Conservation (phyloP, 1,284 basidiomycete species). For the Ustilago bromivora region DNA sequence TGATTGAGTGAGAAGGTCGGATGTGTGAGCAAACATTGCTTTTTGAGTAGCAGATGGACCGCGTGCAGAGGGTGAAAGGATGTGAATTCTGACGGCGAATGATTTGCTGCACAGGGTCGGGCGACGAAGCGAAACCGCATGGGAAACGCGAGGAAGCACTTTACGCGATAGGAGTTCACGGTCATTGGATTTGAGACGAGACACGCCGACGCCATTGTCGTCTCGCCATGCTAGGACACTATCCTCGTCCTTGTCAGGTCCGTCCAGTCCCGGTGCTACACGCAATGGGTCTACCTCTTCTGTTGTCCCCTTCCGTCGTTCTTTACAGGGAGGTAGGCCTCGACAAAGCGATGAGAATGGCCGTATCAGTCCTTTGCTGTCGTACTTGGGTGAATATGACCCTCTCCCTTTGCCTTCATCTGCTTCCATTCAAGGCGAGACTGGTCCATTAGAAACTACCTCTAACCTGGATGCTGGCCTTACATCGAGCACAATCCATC, state of each 20-base stretch:
- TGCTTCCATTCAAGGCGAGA: conserved; percentile 23
- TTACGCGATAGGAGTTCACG: background rate
- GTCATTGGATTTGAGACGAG: conserved; percentile 4
- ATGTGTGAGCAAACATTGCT: too few species aligned
- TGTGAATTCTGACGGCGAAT: too few species aligned
- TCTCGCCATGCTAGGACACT: conserved; percentile 37
- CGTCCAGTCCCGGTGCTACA: conserved; percentile 29
- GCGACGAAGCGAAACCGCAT: too few species aligned
- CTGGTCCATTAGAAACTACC: conserved; percentile 16
- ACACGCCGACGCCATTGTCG: conserved; percentile 13
- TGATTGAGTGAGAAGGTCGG: too few species aligned
- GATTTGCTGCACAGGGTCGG: too few species aligned
- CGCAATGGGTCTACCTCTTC: conserved; percentile 46
- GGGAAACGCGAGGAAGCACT: too few species aligned
- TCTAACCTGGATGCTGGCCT: conserved; percentile 14
- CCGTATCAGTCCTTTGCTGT: conserved; percentile 36
- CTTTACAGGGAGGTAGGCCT: conserved; percentile 26
- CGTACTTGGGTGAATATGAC: conserved; percentile 42
- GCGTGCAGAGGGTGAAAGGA: too few species aligned
- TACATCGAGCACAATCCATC: conserved; percentile 32
- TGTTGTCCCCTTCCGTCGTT: conserved; percentile 35
- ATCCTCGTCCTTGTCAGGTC: conserved; percentile 31
- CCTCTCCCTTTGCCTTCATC: conserved; percentile 23
- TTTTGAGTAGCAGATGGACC: too few species aligned
- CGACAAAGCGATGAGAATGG: conserved; percentile 46